These are phyloP conservation scores for Olyra latifolia DNA, from an alignment of 176 grass and related monocot genomes.

Conservation along the genomic window DNA sequence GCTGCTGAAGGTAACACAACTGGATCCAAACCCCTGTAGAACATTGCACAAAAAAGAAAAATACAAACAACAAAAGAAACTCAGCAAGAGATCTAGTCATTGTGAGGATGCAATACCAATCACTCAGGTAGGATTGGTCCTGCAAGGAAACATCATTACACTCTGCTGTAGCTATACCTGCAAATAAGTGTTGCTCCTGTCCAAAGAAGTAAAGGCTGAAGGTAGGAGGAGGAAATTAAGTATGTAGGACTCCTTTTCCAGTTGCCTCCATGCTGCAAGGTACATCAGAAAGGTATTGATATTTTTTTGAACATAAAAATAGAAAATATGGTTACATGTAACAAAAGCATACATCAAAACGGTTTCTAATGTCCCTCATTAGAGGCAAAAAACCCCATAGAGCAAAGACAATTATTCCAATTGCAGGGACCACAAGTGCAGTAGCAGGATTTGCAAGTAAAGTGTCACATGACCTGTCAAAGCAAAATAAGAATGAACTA, in stretches of 20 bases:
- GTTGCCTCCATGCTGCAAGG: slow-evolving; percentile 68
- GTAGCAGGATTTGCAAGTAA: slow-evolving; percentile 60
- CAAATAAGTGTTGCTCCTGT: slow-evolving; percentile 77
- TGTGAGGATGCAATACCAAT: slow-evolving; percentile 6
- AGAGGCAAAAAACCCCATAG: slow-evolving; percentile 81
- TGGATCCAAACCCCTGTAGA: slow-evolving; percentile 78
- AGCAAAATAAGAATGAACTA: slow-evolving; percentile 11
- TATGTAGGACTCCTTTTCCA: slow-evolving; percentile 95
- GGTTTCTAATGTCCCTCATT: slow-evolving; percentile 64
- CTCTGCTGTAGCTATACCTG: slow-evolving; percentile 52
- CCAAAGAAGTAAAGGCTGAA: slow-evolving; percentile 98
- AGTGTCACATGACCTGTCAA: slow-evolving; percentile 67
- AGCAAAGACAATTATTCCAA: slow-evolving; percentile 87
- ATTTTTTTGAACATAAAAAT: slow-evolving; percentile 24
- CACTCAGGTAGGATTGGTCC: slow-evolving; percentile 10
- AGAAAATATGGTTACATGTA: neutral
- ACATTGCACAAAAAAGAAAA: slow-evolving; percentile 18
- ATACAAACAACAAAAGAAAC: slow-evolving; percentile 24
- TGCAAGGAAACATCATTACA: slow-evolving; percentile 15
- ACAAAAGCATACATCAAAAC: slow-evolving; percentile 70
- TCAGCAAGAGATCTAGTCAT: neutral
- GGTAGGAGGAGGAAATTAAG: slow-evolving; percentile 73
- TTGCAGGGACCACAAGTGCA: slow-evolving; percentile 71
- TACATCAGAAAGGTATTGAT: slow-evolving; percentile 38
- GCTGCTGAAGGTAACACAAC: slow-evolving; percentile 67